Evolutionary conservation across 2,329 filamentous ascomycete species (phyloP).

Genomic region (Talaromyces sp.): DNA sequence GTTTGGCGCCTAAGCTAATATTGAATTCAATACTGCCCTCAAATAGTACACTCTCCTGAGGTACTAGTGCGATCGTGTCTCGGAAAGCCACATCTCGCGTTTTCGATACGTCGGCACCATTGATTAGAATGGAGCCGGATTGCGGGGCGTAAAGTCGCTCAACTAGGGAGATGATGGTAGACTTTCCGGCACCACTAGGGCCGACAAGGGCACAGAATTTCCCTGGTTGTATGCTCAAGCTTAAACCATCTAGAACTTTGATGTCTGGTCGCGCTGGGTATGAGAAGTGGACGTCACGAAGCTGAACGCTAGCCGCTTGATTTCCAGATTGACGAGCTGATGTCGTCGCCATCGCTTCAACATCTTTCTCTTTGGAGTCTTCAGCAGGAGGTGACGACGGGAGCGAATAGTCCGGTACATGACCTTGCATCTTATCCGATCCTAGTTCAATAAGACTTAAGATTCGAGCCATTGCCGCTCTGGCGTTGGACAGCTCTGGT

Average conservation of each 20-base stretch:
- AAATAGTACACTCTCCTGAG: constrained; percentile 49
- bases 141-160: constrained; percentile 56
- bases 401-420: constrained; percentile 18
- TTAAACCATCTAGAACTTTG: constrained; percentile 56
- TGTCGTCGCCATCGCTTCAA: constrained; percentile 18
- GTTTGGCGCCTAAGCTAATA: constrained; percentile 46
- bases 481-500: constrained; percentile 69
- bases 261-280: constrained; percentile 63
- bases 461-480: constrained; percentile 59
- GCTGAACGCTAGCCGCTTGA: constrained; percentile 43
- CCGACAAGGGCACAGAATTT: constrained; percentile 64
- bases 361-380: not conserved
- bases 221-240: constrained; percentile 56
- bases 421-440: constrained; percentile 31
- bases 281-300: constrained; percentile 61
- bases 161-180: constrained; percentile 58
- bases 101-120: constrained; percentile 48
- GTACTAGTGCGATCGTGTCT: constrained; percentile 46
- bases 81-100: constrained; percentile 40
- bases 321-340: constrained; percentile 13
- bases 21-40: constrained; percentile 50
- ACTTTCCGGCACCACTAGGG: constrained; percentile 65
- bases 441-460: constrained; percentile 41
- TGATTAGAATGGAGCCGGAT: constrained; percentile 52
- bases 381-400: not conserved